These are phyloP conservation scores for Eucalyptus curtisii DNA, from an alignment of 345 rosid genomes.

Conservation along the genomic window DNA sequence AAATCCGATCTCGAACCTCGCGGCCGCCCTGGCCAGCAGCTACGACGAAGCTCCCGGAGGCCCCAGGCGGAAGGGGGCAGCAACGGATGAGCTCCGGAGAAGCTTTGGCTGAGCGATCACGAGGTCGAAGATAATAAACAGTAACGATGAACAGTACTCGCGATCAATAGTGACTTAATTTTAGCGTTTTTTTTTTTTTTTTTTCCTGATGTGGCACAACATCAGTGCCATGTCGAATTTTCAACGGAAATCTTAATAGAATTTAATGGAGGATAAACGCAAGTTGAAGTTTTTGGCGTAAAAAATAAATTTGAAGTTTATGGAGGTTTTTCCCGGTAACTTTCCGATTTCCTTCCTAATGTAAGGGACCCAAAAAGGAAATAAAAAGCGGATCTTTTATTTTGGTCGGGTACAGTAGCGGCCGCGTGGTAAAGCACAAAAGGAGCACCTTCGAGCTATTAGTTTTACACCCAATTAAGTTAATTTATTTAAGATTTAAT, in stretches of 20 bases:
- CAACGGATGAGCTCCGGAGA: background rate
- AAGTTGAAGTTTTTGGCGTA: too few species aligned
- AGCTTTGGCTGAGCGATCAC: background rate
- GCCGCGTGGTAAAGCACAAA: background rate
- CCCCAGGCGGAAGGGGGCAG: background rate
- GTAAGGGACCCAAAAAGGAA: background rate
- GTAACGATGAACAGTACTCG: background rate
- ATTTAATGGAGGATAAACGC: too few species aligned
- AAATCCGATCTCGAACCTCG: background rate
- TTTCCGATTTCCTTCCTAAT: background rate
- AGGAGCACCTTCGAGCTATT: background rate
- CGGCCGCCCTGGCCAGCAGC: background rate
- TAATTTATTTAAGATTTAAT: rapidly evolving
- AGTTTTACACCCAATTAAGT: too few species aligned
- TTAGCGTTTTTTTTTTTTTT: too few species aligned
- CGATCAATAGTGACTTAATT: rapidly evolving
- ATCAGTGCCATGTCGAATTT: background rate
- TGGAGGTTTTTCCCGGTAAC: background rate
- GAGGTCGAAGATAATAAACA: background rate
- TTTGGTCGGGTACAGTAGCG: background rate
- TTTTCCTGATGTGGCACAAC: background rate
- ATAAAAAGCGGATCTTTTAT: background rate
- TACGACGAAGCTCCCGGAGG: background rate
- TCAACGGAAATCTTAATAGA: background rate
- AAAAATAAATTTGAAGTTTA: too few species aligned